Evolutionary conservation across 2,329 filamentous ascomycete genomes (phyloP).

Genomic region (Phyllosticta paracitricarpa): DNA sequence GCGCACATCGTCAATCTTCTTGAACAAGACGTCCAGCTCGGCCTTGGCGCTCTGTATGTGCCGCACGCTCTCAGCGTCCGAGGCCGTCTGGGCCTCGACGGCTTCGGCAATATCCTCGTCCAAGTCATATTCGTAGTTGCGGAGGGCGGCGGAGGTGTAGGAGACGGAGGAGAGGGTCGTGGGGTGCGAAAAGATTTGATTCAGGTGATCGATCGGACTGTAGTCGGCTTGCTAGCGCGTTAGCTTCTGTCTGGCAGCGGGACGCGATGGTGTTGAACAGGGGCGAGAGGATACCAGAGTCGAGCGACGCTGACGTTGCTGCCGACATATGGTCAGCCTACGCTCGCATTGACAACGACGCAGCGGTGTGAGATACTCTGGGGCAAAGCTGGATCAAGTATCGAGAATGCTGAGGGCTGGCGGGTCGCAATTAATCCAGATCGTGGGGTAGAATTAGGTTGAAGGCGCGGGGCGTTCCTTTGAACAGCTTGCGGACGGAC

Average conservation of each 20-base stretch:
- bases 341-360: constrained; percentile 23
- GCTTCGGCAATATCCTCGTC: constrained; percentile 66
- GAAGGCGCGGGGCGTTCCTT: constrained; percentile 1
- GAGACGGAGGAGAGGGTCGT: constrained; percentile 70
- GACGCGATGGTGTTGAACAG: background rate
- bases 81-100: constrained; percentile 66
- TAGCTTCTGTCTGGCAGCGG: background rate
- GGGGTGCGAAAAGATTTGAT: constrained; percentile 84
- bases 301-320: constrained; percentile 24
- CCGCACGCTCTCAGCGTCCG: constrained; percentile 76
- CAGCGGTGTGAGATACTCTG: background rate
- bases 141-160: constrained; percentile 63
- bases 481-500: background rate
- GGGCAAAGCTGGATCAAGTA: background rate
- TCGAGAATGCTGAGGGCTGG: background rate
- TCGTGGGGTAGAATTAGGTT: constrained; percentile 1
- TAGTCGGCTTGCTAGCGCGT: constrained; percentile 56
- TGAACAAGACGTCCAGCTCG: constrained; percentile 82
- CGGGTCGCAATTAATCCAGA: background rate
- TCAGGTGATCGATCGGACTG: constrained; percentile 85
- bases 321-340: constrained; percentile 26
- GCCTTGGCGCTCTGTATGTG: constrained; percentile 85
- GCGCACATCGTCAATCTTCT: constrained; percentile 88
- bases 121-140: constrained; percentile 70
- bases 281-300: constrained; percentile 24